phyloP scores from a whole-genome alignment of 345 rosid species.

The Brassica juncea region DNA sequence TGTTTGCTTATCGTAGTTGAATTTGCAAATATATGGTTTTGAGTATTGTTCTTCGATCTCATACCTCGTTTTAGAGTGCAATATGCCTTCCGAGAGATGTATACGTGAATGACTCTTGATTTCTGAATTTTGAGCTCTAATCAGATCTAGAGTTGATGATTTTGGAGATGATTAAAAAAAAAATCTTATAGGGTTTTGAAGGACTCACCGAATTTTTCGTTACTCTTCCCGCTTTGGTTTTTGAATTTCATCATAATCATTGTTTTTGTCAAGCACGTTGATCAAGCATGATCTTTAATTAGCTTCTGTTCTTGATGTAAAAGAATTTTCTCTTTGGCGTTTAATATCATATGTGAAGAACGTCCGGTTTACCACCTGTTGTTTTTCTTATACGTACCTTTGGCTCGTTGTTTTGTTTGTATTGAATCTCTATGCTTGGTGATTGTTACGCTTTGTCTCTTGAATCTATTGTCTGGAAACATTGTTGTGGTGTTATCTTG shows the following conservation, averaged over 20 bases:
- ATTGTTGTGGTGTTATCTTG: slow-evolving; percentile 30
- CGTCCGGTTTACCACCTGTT: not conserved
- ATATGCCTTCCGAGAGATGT: not conserved
- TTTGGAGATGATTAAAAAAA: not conserved
- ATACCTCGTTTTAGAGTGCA: not conserved
- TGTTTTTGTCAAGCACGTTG: not conserved
- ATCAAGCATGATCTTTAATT: not conserved
- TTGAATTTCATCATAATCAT: not conserved
- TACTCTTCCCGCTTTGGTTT: slow-evolving; percentile 12
- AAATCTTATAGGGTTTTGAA: not conserved
- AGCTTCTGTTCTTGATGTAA: not conserved
- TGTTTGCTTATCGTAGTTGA: not conserved
- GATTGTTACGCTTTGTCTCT: slow-evolving; percentile 7
- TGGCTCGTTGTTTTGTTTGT: not conserved
- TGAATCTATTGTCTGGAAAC: not conserved
- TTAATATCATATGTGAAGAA: not conserved
- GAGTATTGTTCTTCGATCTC: not conserved
- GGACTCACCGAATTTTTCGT: not conserved
- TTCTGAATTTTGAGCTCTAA: not conserved
- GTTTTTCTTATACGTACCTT: not conserved
- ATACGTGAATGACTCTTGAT: not conserved
- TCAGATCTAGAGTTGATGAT: not conserved
- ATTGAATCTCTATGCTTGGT: not conserved
- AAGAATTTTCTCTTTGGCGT: not conserved
- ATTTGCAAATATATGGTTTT: not conserved